Evolutionary conservation across 2,329 filamentous ascomycete genomes (phyloP).

Genomic region (Cladobotryum mycophilum): DNA sequence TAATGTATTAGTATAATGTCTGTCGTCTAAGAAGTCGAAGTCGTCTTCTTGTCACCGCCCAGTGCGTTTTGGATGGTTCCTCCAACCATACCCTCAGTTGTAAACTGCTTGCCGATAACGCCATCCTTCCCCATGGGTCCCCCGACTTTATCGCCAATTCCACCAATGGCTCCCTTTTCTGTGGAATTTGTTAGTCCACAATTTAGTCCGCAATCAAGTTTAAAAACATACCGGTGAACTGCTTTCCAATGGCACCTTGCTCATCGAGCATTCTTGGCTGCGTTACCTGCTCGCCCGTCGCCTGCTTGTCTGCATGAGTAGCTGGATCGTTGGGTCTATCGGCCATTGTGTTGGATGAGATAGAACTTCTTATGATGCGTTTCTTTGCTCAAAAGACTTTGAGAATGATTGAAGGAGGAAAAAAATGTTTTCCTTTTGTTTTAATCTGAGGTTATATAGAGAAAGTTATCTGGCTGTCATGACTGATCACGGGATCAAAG

Average conservation of each 20-base stretch:
- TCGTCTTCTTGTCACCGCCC: slow-evolving; percentile 31
- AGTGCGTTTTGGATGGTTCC: slow-evolving; percentile 43
- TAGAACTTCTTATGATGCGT: neutral
- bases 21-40: neutral
- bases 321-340: neutral
- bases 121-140: slow-evolving; percentile 46
- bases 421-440: neutral
- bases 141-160: slow-evolving; percentile 44
- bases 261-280: slow-evolving; percentile 40
- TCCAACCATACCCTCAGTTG: slow-evolving; percentile 44
- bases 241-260: slow-evolving; percentile 45
- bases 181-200: too few species aligned
- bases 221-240: slow-evolving; percentile 42
- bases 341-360: neutral
- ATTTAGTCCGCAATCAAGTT: too few species aligned
- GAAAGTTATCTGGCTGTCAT: too few species aligned
- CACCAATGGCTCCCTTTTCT: slow-evolving; percentile 45
- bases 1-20: too few species aligned
- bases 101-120: slow-evolving; percentile 50
- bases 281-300: neutral
- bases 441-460: neutral
- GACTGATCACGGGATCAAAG: neutral
- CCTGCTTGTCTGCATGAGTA: neutral
- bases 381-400: neutral
- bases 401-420: neutral